Conservation (phyloP, 2,329 filamentous ascomycete species). For the Aureobasidium melanogenum region DNA sequence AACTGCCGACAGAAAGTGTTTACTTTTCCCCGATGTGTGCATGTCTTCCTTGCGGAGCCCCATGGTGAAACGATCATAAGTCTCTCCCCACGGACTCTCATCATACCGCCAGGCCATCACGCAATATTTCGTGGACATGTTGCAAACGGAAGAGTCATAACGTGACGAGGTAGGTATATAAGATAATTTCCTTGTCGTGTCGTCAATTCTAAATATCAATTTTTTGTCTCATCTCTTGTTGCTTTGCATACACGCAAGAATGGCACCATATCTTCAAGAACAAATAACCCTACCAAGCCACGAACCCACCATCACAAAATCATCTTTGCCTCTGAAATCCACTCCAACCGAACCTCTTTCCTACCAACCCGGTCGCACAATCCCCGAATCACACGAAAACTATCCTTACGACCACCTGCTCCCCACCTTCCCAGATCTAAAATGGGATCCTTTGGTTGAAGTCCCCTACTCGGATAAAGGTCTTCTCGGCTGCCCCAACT, state of each 20-base stretch:
- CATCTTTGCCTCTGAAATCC: neutral
- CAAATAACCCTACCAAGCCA: neutral
- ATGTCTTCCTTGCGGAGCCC: neutral
- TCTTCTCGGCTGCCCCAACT: slow-evolving; percentile 44
- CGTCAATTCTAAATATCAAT: neutral
- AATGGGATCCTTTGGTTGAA: slow-evolving; percentile 30
- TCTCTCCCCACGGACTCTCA: neutral
- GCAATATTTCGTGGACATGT: neutral
- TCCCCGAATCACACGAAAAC: slow-evolving; percentile 35
- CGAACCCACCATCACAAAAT: neutral
- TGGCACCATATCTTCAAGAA: slow-evolving; percentile 1
- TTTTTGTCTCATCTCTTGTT: neutral
- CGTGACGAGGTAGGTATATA: neutral
- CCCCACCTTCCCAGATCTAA: slow-evolving; percentile 44
- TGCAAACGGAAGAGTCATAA: neutral
- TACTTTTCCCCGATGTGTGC: neutral
- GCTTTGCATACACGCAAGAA: neutral
- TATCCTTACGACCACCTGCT: slow-evolving; percentile 46
- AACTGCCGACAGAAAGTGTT: neutral
- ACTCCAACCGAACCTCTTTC: slow-evolving; percentile 17
- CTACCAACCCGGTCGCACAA: slow-evolving; percentile 42
- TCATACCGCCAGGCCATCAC: neutral
- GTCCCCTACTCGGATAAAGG: slow-evolving; percentile 46
- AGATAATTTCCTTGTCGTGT: neutral
- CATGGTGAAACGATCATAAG: neutral